These are phyloP conservation scores for Penicillium freii DNA, from an alignment of 2,329 filamentous ascomycete species.

Conservation along the genomic window DNA sequence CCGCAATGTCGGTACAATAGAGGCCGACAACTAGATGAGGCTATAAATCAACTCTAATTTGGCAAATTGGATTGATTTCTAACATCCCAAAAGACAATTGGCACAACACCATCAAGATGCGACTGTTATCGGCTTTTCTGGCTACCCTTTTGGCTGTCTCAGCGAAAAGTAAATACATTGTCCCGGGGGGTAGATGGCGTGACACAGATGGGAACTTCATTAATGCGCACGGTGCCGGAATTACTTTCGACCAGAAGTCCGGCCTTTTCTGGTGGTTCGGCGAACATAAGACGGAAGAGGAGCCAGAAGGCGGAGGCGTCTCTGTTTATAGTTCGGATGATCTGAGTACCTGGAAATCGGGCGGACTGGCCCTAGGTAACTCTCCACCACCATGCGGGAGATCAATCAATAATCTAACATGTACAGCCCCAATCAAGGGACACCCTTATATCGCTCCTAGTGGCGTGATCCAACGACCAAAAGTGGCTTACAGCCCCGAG, in stretches of 20 bases:
- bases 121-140: background rate
- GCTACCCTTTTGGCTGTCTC: slow-evolving; percentile 1
- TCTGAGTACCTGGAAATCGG: slow-evolving; percentile 58
- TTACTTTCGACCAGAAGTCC: slow-evolving; percentile 53
- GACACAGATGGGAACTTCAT: slow-evolving; percentile 61
- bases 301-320: slow-evolving; percentile 59
- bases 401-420: background rate
- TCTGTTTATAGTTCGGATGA: slow-evolving; percentile 62
- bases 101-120: background rate
- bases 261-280: slow-evolving; percentile 62
- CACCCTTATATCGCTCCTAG: slow-evolving; percentile 56
- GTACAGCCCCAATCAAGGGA: slow-evolving; percentile 51
- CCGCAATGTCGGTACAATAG: slow-evolving; percentile 11
- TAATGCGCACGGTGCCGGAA: slow-evolving; percentile 61
- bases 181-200: slow-evolving; percentile 60
- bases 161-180: slow-evolving; percentile 54
- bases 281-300: slow-evolving; percentile 59
- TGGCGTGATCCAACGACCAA: slow-evolving; percentile 61
- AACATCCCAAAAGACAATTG: background rate
- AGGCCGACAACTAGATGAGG: slow-evolving; percentile 1
- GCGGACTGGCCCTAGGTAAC: slow-evolving; percentile 57
- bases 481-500: slow-evolving; percentile 58
- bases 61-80: background rate
- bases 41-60: background rate
- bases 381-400: background rate